These are phyloP conservation scores for Phytophthora syringae DNA, from an alignment of 352 stramenopile species.

Conservation along the genomic window DNA sequence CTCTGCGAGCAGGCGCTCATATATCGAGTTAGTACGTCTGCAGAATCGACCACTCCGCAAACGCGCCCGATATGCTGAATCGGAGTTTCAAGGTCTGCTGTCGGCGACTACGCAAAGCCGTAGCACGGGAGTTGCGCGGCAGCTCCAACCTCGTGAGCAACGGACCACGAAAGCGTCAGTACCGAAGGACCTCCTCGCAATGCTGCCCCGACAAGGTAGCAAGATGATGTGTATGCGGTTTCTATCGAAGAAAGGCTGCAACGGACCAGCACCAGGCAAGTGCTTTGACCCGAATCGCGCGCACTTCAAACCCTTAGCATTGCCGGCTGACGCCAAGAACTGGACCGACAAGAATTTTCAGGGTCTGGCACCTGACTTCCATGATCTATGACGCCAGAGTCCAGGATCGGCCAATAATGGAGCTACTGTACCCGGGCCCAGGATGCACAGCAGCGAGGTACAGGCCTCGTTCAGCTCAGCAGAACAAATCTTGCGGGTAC, in stretches of 20 bases:
- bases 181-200: neutral
- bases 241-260: neutral
- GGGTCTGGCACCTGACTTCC: neutral
- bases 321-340: slow-evolving; percentile 3
- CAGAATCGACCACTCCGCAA: slow-evolving; percentile 1
- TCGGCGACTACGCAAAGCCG: neutral
- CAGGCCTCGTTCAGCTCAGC: neutral
- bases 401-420: neutral
- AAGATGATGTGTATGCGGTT: slow-evolving; percentile 8
- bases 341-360: slow-evolving; percentile 1
- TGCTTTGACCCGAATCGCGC: slow-evolving; percentile 2
- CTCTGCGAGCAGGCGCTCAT: too few relatives aligned
- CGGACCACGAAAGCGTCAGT: neutral
- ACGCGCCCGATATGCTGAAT: neutral
- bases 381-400: slow-evolving; percentile 5
- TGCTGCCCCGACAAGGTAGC: neutral
- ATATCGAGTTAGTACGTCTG: neutral
- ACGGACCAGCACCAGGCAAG: neutral
- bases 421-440: too few relatives aligned
- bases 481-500: neutral
- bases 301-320: slow-evolving; percentile 5
- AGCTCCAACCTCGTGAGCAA: neutral
- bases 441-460: neutral
- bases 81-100: neutral
- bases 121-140: neutral